phyloP scores from a whole-genome alignment of 805 yeast species.

The Torulaspora maleeae region DNA sequence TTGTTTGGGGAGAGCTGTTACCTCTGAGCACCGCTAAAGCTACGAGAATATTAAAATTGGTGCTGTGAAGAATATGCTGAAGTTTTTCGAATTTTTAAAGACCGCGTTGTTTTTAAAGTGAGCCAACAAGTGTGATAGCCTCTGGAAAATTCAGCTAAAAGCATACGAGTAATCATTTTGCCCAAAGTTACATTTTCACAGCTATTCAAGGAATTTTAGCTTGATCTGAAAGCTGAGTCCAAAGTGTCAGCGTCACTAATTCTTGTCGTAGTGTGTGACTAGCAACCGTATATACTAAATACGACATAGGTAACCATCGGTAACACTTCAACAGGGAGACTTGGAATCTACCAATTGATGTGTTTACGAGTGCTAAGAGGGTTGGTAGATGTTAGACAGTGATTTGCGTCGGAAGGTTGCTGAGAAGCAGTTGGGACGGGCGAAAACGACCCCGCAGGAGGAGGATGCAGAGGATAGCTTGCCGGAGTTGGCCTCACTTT shows the following conservation, averaged over 20 bases:
- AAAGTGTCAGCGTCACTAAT: constrained; percentile 1
- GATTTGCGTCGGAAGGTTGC: constrained; percentile 21
- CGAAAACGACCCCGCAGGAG: constrained; percentile 6
- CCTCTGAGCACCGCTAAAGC: no score
- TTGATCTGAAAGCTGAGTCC: no score
- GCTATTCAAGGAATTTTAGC: background rate
- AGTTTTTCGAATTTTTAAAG: no score
- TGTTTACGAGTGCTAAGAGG: background rate
- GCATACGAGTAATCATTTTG: no score
- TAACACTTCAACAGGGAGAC: background rate
- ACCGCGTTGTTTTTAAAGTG: no score
- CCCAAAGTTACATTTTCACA: no score
- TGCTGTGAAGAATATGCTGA: no score
- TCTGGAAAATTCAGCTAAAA: no score
- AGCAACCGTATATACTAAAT: constrained; percentile 27
- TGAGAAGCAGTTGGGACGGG: constrained; percentile 15
- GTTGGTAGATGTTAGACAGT: constrained; percentile 18
- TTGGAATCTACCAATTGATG: background rate
- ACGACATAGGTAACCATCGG: constrained; percentile 40
- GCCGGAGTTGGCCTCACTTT: constrained; percentile 9
- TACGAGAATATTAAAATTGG: no score
- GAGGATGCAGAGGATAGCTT: constrained; percentile 9
- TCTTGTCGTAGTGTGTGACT: background rate
- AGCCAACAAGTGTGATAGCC: no score
- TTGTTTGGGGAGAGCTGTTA: no score